Evolutionary conservation across 2,329 filamentous ascomycete species (phyloP).

Genomic region (Corniculantispora saksenae): DNA sequence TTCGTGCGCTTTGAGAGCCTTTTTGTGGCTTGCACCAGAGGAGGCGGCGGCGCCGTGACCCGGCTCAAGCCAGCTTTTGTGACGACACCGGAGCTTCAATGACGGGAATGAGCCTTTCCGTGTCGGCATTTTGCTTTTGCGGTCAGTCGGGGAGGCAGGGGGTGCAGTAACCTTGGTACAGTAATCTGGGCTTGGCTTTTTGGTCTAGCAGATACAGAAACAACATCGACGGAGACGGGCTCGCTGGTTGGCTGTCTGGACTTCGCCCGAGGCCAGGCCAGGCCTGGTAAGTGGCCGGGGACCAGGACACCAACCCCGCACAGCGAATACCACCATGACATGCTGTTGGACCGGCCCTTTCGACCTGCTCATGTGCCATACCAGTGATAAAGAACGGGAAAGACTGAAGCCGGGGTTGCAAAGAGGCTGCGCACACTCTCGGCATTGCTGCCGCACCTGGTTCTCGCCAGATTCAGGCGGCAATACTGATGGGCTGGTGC

Average conservation of each 20-base stretch:
- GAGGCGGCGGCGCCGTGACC: not conserved
- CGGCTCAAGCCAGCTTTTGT: not conserved
- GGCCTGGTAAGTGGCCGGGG: not conserved
- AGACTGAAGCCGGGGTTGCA: too few species aligned
- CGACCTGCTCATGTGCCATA: not conserved
- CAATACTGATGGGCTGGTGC: too few species aligned
- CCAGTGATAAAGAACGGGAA: not conserved
- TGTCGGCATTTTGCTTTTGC: not conserved
- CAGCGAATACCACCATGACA: not conserved
- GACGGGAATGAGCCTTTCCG: not conserved
- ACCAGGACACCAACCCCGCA: not conserved
- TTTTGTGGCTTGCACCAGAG: not conserved
- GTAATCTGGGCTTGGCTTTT: not conserved
- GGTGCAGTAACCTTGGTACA: not conserved
- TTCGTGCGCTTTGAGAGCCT: not conserved
- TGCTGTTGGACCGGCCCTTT: not conserved
- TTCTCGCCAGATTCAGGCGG: too few species aligned
- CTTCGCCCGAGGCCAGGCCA: not conserved
- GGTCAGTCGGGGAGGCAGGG: not conserved
- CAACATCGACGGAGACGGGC: not conserved
- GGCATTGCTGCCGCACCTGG: too few species aligned
- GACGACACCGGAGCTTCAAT: not conserved
- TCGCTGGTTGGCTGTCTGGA: too few species aligned
- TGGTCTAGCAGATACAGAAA: not conserved
- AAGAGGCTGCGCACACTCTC: too few species aligned